These are phyloP conservation scores for Mercurialis annua DNA, from an alignment of 345 rosid species.

Conservation along the genomic window DNA sequence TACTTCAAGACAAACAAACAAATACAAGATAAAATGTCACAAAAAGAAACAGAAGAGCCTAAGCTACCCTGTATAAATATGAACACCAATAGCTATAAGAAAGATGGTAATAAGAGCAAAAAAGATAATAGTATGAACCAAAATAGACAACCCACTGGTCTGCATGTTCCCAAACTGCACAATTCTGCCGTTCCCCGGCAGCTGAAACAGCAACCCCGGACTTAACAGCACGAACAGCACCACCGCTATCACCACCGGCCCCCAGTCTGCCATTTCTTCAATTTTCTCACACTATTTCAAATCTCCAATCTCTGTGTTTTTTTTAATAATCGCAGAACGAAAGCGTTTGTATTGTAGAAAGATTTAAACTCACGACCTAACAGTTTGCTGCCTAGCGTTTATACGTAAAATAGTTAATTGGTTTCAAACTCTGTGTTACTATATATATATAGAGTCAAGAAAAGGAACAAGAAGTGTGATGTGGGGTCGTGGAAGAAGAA, in stretches of 20 bases:
- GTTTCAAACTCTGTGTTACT: not conserved
- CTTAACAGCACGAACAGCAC: slow-evolving; percentile 29
- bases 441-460: not conserved
- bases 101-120: slow-evolving; percentile 31
- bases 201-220: slow-evolving; percentile 27
- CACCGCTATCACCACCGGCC: slow-evolving; percentile 27
- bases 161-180: slow-evolving; percentile 28
- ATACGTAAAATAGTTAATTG: too few relatives aligned
- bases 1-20: too few relatives aligned
- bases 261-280: slow-evolving; percentile 30
- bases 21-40: too few relatives aligned
- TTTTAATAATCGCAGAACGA: too few relatives aligned
- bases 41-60: not conserved
- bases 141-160: slow-evolving; percentile 20
- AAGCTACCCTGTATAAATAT: slow-evolving; percentile 23
- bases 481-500: slow-evolving; percentile 3
- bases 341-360: too few relatives aligned
- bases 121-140: slow-evolving; percentile 27
- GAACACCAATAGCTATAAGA: slow-evolving; percentile 28
- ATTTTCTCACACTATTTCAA: too few relatives aligned
- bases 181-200: slow-evolving; percentile 20
- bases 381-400: too few relatives aligned
- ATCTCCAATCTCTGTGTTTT: not conserved
- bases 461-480: not conserved
- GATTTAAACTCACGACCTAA: too few relatives aligned